Evolutionary conservation across 75 land plant species (phyloP), one percentile per base, ranked within the genome.

Genomic region (Pseudotsuga menziesii): DNA sequence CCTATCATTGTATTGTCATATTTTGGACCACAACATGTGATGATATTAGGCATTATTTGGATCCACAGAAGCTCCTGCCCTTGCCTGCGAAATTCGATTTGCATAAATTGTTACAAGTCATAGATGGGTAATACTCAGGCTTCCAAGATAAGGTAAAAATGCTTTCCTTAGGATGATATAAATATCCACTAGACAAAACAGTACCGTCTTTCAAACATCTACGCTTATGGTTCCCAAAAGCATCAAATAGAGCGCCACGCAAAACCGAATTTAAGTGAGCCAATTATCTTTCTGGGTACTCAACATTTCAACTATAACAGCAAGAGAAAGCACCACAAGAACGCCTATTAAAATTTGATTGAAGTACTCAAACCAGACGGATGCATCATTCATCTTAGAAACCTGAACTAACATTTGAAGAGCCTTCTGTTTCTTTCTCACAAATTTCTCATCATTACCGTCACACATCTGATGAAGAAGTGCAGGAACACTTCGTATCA

Each of bases 161-260:
- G 98, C 89, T 83, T 91, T 94, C 52, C 99, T 98, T 62, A 96
- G 98, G 77, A 90, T 93, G 73, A 96, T 96, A 69, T 96, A 94
- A 57, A 94, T 96, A 76, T 96, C 99, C 56, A 96, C 99, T 36
- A 96, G 80, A 72, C 99, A 96, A 73, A 94, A 96, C 4, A 96
- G 98, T 72, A 94, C 98, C 35, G 92, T 96, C 99, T 96, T 97
- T 26, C 99, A 90, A 23, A 97, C 99, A 89, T 97, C 99, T 23
- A 98, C 93, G 84, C 95, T 95, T 81, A n/a, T 89, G 95, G 74
- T 92, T 92, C 11, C 93, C 93, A 77, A 97, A 97, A 27, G 99
- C 99, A 81, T 97, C 98, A 85, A 97, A 97, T 58, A 97, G 88
- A 76, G 91, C n/a, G n/a, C n/a, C 90, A 77, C 93, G 98, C 72